Conservation (phyloP, 371 early-diverging fungal species). For the Coemansia linderi region DNA sequence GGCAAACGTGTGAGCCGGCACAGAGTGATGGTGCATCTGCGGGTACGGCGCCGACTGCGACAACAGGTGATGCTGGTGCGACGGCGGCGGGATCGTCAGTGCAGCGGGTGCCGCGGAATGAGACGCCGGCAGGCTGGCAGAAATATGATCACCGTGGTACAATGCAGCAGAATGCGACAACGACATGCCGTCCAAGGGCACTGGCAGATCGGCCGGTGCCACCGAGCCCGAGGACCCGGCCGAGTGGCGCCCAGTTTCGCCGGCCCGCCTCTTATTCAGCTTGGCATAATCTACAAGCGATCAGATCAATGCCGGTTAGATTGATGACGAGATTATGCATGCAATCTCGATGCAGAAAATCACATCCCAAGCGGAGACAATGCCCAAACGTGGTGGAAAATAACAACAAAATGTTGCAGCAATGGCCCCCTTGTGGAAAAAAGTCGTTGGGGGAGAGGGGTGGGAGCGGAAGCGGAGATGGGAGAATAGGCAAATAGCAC, state of each 20-base stretch:
- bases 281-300: slow-evolving; percentile 49
- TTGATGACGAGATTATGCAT: slow-evolving; percentile 3
- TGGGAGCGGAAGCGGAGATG: neutral
- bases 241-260: slow-evolving; percentile 26
- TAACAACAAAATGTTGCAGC: neutral
- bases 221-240: slow-evolving; percentile 6
- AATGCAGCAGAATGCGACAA: neutral
- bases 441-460: slow-evolving; percentile 4
- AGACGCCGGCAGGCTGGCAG: slow-evolving; percentile 4
- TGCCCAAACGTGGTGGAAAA: neutral
- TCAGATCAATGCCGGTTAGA: neutral
- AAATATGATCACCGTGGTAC: slow-evolving; percentile 1
- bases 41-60: slow-evolving; percentile 3
- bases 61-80: neutral
- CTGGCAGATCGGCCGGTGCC: slow-evolving; percentile 5
- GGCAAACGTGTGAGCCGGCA: neutral
- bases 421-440: neutral
- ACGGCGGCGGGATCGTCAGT: slow-evolving; percentile 5
- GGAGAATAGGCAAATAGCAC: neutral
- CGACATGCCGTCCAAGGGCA: neutral
- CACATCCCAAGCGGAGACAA: neutral
- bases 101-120: slow-evolving; percentile 3
- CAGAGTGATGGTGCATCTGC: neutral
- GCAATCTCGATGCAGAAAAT: slow-evolving; percentile 7
- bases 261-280: slow-evolving; percentile 50